These are phyloP conservation scores for Fusarium solani-melongenae DNA, from an alignment of 2,329 filamentous ascomycete species.

Conservation along the genomic window DNA sequence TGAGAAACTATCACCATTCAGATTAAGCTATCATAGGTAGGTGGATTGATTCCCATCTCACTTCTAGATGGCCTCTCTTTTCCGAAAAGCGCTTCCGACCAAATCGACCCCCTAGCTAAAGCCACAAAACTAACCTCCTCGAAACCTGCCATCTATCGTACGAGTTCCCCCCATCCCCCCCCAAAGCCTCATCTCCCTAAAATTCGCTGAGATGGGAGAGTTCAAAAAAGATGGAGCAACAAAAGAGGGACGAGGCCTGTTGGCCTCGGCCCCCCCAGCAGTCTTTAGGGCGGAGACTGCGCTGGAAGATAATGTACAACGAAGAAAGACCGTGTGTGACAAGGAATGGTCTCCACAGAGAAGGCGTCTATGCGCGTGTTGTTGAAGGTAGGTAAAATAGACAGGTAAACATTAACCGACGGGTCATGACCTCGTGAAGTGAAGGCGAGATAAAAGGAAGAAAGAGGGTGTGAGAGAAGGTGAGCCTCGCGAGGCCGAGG, in stretches of 20 bases:
- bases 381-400: slow-evolving; percentile 36
- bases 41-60: slow-evolving; percentile 25
- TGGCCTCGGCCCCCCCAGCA: slow-evolving; percentile 22
- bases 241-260: slow-evolving; percentile 17
- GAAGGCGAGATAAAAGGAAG: slow-evolving; percentile 32
- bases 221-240: background rate
- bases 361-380: slow-evolving; percentile 25
- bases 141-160: slow-evolving; percentile 1
- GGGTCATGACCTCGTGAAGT: slow-evolving; percentile 50
- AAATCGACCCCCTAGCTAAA: slow-evolving; percentile 24
- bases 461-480: slow-evolving; percentile 19
- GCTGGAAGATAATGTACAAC: slow-evolving; percentile 47
- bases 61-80: slow-evolving; percentile 23
- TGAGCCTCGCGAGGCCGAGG: slow-evolving; percentile 11
- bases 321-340: slow-evolving; percentile 26
- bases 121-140: slow-evolving; percentile 11
- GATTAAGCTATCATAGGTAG: slow-evolving; percentile 32
- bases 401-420: slow-evolving; percentile 50
- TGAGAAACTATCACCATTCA: slow-evolving; percentile 35
- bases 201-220: background rate
- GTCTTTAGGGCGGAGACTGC: slow-evolving; percentile 44
- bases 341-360: slow-evolving; percentile 23
- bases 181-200: background rate
- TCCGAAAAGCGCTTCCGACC: slow-evolving; percentile 11
- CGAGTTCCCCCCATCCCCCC: background rate